Evolutionary conservation across 2,329 filamentous ascomycete species (phyloP), one percentile per base, ranked within the genome.

Genomic region (Tetracladium maxilliforme): DNA sequence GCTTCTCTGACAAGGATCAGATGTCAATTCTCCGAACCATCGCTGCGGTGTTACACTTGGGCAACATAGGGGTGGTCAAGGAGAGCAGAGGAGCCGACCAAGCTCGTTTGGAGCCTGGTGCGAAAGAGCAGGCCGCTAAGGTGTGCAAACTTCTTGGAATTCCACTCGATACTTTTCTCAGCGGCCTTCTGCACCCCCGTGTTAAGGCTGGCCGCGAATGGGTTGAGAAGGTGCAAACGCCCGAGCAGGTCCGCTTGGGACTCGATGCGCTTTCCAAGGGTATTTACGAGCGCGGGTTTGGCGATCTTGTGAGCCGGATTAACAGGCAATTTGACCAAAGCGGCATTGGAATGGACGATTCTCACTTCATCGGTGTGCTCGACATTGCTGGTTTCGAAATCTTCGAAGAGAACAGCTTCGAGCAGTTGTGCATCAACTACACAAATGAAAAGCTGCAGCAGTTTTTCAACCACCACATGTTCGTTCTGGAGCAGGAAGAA

Each of bases 381-480:
- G 90, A 98, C 69, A 98, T 98, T 51, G 92, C 92, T 35, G 90
- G 90, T 32, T 98, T 98, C 51, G 90, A 98, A 46, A 98, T 98
- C 30, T 98, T 98, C 41, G 86, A 98, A 39, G 70, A 82, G 42
- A 98, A 98, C 58, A 94, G 87, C 58, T 98, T 98, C 43, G 90
- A 98, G 49, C 90, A 98, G 50, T 66, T 98, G 6, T 98, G 90
- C 58, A 98, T 98, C 64, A 98, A 98, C 53, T 98, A 98, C 53
- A 95, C 92, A 33, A 98, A 98, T 52, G 90, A 98, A 51, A 98
- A 94, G 50, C 70, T 98, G 6, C 90, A 98, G 44, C 90, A 98
- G 39, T 98, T 98, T 51, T 98, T 98, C 67, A 98, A 98, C 43
- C 90, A 98, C 47, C 92, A 98, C 58, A 98, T 98, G 90, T 98